Conservation (phyloP, 2,329 filamentous ascomycete genomes). For the Monosporascus sp. region DNA sequence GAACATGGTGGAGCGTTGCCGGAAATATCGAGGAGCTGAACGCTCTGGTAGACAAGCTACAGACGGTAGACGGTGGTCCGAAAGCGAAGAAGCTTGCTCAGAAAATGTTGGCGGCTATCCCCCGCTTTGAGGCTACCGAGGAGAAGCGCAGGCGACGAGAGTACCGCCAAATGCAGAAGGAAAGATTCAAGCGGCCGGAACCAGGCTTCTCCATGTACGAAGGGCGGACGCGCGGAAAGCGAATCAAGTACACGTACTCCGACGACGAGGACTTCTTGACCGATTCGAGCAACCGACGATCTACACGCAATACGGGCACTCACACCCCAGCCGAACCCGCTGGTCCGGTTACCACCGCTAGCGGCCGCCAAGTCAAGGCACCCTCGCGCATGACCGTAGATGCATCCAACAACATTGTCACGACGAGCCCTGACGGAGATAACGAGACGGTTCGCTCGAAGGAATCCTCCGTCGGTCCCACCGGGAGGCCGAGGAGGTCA, state of each 20-base stretch:
- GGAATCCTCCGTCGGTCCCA: constrained; percentile 36
- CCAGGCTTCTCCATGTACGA: constrained; percentile 92
- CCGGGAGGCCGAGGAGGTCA: constrained; percentile 45
- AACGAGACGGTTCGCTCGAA: constrained; percentile 29
- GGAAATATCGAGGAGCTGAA: constrained; percentile 84
- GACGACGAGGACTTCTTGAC: constrained; percentile 73
- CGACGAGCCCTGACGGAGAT: constrained; percentile 32
- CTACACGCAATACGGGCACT: constrained; percentile 67
- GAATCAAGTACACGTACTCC: constrained; percentile 93
- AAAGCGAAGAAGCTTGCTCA: constrained; percentile 73
- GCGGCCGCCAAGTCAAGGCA: constrained; percentile 77
- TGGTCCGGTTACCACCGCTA: constrained; percentile 67
- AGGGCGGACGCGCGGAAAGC: constrained; percentile 90
- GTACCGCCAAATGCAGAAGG: constrained; percentile 80
- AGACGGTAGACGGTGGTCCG: constrained; percentile 70
- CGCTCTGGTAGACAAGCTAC: constrained; percentile 68
- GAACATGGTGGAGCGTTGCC: constrained; percentile 90
- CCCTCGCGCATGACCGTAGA: constrained; percentile 63
- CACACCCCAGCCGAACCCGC: constrained; percentile 66
- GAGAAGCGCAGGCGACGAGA: constrained; percentile 95
- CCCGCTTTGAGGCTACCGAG: constrained; percentile 88
- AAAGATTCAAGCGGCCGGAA: constrained; percentile 81
- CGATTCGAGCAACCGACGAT: constrained; percentile 62
- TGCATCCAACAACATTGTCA: constrained; percentile 39
- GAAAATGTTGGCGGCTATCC: constrained; percentile 73